phyloP scores from a whole-genome alignment of 2,329 filamentous ascomycete genomes.

The Byssothecium circinans region DNA sequence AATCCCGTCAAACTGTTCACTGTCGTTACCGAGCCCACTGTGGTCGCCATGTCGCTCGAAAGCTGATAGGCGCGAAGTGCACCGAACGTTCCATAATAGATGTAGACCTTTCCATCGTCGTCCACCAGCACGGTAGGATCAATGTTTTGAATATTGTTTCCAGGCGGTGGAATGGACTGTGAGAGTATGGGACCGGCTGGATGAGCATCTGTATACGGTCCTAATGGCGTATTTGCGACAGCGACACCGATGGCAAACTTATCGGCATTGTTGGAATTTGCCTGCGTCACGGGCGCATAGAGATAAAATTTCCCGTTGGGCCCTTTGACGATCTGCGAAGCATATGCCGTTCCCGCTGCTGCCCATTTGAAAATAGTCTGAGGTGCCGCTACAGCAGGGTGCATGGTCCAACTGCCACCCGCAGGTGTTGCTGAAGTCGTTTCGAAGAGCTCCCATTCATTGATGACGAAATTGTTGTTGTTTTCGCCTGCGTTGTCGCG shows the following conservation, averaged over 20 bases:
- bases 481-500: slow-evolving; percentile 36
- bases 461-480: slow-evolving; percentile 42
- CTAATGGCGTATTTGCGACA: slow-evolving; percentile 38
- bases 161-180: slow-evolving; percentile 33
- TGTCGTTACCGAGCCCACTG: slow-evolving; percentile 22
- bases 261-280: slow-evolving; percentile 28
- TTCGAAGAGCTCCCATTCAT: slow-evolving; percentile 43
- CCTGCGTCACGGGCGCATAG: slow-evolving; percentile 41
- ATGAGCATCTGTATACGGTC: slow-evolving; percentile 43
- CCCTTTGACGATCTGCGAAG: slow-evolving; percentile 42
- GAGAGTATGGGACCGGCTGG: slow-evolving; percentile 43
- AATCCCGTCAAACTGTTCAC: slow-evolving; percentile 36
- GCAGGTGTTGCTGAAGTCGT: slow-evolving; percentile 26
- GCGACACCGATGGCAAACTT: slow-evolving; percentile 46
- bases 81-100: slow-evolving; percentile 47
- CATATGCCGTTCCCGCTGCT: slow-evolving; percentile 37
- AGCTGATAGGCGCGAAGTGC: slow-evolving; percentile 41
- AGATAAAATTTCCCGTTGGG: slow-evolving; percentile 43
- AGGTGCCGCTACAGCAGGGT: slow-evolving; percentile 35
- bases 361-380: slow-evolving; percentile 43
- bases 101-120: slow-evolving; percentile 39
- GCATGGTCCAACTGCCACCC: slow-evolving; percentile 39
- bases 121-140: slow-evolving; percentile 46
- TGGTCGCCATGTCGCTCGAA: slow-evolving; percentile 43
- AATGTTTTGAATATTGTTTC: slow-evolving; percentile 46